phyloP scores from a whole-genome alignment of 176 grass and related monocot species.

The Microstegium vimineum region DNA sequence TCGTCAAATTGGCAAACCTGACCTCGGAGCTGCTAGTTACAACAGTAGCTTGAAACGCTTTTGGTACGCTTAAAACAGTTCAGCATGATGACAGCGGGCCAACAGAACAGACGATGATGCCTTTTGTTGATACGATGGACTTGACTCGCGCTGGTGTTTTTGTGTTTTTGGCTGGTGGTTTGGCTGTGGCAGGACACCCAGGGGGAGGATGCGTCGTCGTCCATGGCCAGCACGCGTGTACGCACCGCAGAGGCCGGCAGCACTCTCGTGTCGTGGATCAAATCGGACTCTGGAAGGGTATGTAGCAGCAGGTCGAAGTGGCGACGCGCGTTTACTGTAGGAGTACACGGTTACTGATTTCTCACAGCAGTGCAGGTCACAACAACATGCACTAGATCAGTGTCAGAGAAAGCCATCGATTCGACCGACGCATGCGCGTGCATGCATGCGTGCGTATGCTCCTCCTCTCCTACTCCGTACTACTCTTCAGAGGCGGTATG shows the following conservation, averaged over 20 bases:
- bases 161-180: background rate
- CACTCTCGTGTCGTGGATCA: background rate
- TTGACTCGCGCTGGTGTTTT: background rate
- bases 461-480: background rate
- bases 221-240: background rate
- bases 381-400: background rate
- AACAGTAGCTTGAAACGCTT: background rate
- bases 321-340: background rate
- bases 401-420: conserved; percentile 32
- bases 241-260: background rate
- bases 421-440: conserved; percentile 33
- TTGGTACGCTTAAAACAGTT: background rate
- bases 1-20: background rate
- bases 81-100: background rate
- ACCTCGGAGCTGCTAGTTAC: background rate
- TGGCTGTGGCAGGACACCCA: background rate
- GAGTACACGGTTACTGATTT: background rate
- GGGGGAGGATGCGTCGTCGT: background rate
- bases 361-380: background rate
- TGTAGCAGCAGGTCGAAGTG: background rate
- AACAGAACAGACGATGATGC: background rate
- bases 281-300: background rate
- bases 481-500: conserved; percentile 19
- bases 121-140: background rate
- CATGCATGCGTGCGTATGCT: conserved; percentile 21